Conservation (phyloP, 164 flowering plant genomes). For the Vitis vinifera region DNA sequence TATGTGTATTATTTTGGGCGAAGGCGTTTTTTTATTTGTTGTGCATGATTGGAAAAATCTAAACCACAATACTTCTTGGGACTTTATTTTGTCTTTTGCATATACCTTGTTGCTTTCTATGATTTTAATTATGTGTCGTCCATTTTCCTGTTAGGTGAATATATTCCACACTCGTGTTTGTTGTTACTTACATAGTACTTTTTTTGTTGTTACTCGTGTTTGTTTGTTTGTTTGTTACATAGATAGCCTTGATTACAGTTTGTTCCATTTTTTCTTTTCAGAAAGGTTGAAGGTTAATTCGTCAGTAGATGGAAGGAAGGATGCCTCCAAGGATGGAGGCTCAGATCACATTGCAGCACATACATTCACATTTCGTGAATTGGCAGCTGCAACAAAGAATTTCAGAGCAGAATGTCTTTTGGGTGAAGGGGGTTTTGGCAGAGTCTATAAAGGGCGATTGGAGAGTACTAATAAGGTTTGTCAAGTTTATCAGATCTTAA, state of each 20-base stretch:
- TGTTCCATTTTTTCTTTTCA: conserved; percentile 7
- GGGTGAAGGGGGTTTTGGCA: conserved; percentile 67
- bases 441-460: conserved; percentile 56
- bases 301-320: conserved; percentile 23
- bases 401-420: conserved; percentile 51
- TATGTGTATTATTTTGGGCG: neutral
- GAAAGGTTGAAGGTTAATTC: conserved; percentile 33
- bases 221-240: neutral
- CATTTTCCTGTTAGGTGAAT: conserved; percentile 1
- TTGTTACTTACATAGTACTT: neutral
- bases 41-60: conserved; percentile 1
- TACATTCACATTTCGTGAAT: conserved; percentile 43
- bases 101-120: neutral
- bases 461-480: conserved; percentile 47
- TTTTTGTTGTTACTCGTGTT: neutral
- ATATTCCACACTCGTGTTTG: neutral
- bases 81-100: neutral
- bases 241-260: neutral
- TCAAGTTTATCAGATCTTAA: neutral
- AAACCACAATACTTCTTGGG: neutral
- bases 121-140: conserved; percentile 1
- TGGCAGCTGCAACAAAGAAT: conserved; percentile 49
- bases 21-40: neutral
- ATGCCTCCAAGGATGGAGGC: conserved; percentile 32
- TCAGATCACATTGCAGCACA: conserved; percentile 44